Percentiles rank a stretch among this genome's conserved stretches.
phyloP scores from a whole-genome alignment of 371 early-diverging fungal species.

The Circinella minor region DNA sequence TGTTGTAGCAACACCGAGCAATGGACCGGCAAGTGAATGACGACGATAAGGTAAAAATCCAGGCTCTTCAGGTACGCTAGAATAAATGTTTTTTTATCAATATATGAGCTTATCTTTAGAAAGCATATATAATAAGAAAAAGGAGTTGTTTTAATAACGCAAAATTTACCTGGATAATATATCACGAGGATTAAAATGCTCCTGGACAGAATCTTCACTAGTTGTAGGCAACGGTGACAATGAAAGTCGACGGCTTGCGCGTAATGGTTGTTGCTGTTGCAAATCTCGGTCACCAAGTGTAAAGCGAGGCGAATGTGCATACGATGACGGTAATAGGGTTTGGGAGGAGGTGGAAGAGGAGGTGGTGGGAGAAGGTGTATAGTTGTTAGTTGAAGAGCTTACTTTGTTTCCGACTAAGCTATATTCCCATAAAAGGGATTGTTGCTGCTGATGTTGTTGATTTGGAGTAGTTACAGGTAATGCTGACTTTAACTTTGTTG shows the following conservation, averaged over 20 bases:
- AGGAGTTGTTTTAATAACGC: neutral
- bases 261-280: neutral
- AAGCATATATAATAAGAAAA: neutral
- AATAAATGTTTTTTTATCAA: neutral
- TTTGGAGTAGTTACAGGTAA: slow-evolving; percentile 19
- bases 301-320: neutral
- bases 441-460: slow-evolving; percentile 16
- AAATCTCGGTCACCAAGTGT: slow-evolving; percentile 12
- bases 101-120: no score
- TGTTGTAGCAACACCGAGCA: slow-evolving; percentile 20
- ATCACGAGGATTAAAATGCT: slow-evolving; percentile 23
- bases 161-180: slow-evolving; percentile 26
- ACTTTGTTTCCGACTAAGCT: neutral
- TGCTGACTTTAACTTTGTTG: slow-evolving; percentile 6
- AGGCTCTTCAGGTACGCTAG: slow-evolving; percentile 33
- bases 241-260: slow-evolving; percentile 22
- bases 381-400: slow-evolving; percentile 10
- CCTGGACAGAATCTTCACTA: slow-evolving; percentile 13
- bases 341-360: slow-evolving; percentile 23
- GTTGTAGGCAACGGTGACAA: slow-evolving; percentile 24
- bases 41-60: slow-evolving; percentile 27
- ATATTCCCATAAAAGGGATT: slow-evolving; percentile 18
- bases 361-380: slow-evolving; percentile 15
- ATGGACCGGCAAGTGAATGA: slow-evolving; percentile 31
- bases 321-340: slow-evolving; percentile 16